phyloP scores from a whole-genome alignment of 345 rosid genomes.

The Alliaria petiolata region DNA sequence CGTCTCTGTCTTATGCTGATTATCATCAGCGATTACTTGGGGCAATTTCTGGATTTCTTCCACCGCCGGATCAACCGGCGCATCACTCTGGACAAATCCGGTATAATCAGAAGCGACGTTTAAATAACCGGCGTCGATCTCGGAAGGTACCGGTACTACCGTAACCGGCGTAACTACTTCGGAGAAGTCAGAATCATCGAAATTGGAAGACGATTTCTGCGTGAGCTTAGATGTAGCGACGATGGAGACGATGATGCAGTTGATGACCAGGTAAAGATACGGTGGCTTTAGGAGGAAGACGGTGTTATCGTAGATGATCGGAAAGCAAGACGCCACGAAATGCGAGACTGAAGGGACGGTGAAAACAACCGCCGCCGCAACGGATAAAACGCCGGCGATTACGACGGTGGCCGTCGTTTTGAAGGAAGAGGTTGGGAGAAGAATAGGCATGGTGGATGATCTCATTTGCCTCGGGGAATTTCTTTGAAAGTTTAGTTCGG shows the following conservation, averaged over 20 bases:
- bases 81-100: constrained; percentile 6
- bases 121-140: constrained; percentile 10
- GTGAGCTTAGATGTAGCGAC: constrained; percentile 76
- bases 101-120: constrained; percentile 13
- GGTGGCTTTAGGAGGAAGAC: constrained; percentile 63
- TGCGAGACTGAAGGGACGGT: constrained; percentile 39
- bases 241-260: constrained; percentile 76
- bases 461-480: constrained; percentile 1
- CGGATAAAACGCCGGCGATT: constrained; percentile 38
- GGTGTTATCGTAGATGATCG: constrained; percentile 37
- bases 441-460: constrained; percentile 40
- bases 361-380: constrained; percentile 29
- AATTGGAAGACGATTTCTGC: neutral
- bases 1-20: too few species aligned
- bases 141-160: constrained; percentile 5
- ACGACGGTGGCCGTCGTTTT: constrained; percentile 39
- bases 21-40: neutral
- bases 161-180: neutral
- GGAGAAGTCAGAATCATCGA: neutral
- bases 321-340: constrained; percentile 40
- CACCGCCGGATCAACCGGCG: neutral
- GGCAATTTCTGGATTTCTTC: neutral
- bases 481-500: neutral
- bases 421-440: constrained; percentile 27
- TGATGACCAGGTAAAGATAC: constrained; percentile 69